phyloP scores from a whole-genome alignment of 805 yeast genomes.

The Metschnikowia amazonensis region DNA sequence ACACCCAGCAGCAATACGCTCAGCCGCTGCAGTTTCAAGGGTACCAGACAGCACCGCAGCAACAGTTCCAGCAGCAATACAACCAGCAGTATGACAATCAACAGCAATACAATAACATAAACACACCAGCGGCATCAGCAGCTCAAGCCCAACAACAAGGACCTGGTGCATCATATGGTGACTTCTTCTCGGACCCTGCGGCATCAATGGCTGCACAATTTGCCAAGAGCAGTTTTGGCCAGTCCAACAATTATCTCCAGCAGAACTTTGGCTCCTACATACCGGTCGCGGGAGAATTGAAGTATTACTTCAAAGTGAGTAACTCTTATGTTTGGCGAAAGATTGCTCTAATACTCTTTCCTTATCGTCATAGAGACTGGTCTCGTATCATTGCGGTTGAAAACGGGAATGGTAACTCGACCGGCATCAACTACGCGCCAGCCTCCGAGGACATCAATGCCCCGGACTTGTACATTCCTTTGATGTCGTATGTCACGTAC shows the following conservation, averaged over 20 bases:
- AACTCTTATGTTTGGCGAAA: constrained; percentile 80
- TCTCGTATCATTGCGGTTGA: constrained; percentile 45
- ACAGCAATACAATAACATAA: constrained; percentile 10
- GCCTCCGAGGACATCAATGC: constrained; percentile 89
- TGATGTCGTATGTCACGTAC: constrained; percentile 89
- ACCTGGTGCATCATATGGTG: constrained; percentile 22
- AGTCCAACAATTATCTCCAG: constrained; percentile 76
- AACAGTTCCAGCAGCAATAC: constrained; percentile 18
- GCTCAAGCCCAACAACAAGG: constrained; percentile 20
- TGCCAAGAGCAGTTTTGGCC: constrained; percentile 79
- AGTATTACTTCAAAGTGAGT: constrained; percentile 88
- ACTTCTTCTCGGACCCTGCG: constrained; percentile 70
- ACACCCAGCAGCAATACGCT: constrained; percentile 14
- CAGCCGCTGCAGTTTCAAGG: constrained; percentile 18
- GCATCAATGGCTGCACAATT: constrained; percentile 83
- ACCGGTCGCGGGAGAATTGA: constrained; percentile 52
- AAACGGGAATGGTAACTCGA: constrained; percentile 15
- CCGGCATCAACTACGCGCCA: constrained; percentile 50
- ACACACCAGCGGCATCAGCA: constrained; percentile 10
- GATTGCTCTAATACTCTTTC: constrained; percentile 70
- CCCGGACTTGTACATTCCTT: constrained; percentile 93
- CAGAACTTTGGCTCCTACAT: constrained; percentile 58
- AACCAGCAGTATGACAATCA: constrained; percentile 17
- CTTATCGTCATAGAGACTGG: constrained; percentile 85
- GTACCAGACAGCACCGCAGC: constrained; percentile 12